Evolutionary conservation across 2,329 filamentous ascomycete species (phyloP).

Genomic region (Trichoderma gracile): DNA sequence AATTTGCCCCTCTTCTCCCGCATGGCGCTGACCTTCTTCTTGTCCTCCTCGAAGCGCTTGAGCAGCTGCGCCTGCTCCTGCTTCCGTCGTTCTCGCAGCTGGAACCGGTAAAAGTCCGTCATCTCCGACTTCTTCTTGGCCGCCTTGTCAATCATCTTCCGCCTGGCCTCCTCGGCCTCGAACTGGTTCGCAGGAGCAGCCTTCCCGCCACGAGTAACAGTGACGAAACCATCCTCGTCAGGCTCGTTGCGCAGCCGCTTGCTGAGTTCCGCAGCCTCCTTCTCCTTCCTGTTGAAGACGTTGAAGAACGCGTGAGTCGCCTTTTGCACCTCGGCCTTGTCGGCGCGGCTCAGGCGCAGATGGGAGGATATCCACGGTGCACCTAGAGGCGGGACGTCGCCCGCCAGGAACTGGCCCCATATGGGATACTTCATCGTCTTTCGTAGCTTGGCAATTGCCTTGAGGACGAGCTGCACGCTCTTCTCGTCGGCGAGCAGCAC

Average conservation of each 20-base stretch:
- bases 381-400: constrained; percentile 60
- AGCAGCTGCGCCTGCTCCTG: constrained; percentile 68
- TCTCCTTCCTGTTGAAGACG: constrained; percentile 72
- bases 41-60: constrained; percentile 74
- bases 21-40: constrained; percentile 70
- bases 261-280: constrained; percentile 60
- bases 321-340: constrained; percentile 64
- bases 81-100: constrained; percentile 77
- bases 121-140: constrained; percentile 63
- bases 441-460: constrained; percentile 65
- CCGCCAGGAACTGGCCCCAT: constrained; percentile 67
- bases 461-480: constrained; percentile 74
- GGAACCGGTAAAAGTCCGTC: constrained; percentile 81
- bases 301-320: constrained; percentile 84
- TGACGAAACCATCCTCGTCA: constrained; percentile 94
- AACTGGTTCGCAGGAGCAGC: constrained; percentile 72
- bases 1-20: constrained; percentile 66
- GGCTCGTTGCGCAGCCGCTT: constrained; percentile 72
- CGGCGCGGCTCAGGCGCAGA: constrained; percentile 69
- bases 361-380: constrained; percentile 62
- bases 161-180: constrained; percentile 63
- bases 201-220: constrained; percentile 77
- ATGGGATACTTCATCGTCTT: constrained; percentile 61
- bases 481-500: constrained; percentile 81
- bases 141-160: constrained; percentile 63